phyloP scores from a whole-genome alignment of 306 rosid genomes.

The Castanopsis chinensis region DNA sequence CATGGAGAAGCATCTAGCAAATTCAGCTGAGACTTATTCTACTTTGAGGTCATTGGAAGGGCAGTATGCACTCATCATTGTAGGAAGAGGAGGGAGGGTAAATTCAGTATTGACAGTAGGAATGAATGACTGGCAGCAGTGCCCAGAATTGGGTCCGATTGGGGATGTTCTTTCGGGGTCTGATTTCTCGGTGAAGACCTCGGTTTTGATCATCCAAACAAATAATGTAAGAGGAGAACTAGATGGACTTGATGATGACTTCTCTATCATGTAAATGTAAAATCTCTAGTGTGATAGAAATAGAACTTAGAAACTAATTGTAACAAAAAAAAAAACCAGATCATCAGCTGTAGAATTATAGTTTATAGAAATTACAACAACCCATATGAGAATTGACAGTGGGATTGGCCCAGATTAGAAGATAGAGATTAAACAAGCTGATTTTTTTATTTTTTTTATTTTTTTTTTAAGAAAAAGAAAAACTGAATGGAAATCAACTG shows the following conservation, averaged over 20 bases:
- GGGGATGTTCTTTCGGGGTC: conserved; percentile 97
- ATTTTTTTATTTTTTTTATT: no score
- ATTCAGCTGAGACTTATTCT: conserved; percentile 70
- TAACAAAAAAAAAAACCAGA: conserved; percentile 19
- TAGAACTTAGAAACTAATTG: conserved; percentile 42
- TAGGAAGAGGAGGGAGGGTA: conserved; percentile 76
- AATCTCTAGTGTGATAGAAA: conserved; percentile 30
- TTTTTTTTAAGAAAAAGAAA: no score
- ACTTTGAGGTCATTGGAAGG: conserved; percentile 78
- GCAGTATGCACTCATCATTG: conserved; percentile 66
- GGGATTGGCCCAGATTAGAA: neutral
- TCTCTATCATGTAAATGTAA: conserved; percentile 58
- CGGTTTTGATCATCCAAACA: conserved; percentile 83
- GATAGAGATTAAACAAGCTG: neutral
- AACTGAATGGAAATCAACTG: neutral
- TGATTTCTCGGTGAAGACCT: conserved; percentile 55
- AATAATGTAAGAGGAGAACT: conserved; percentile 66
- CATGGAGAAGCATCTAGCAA: conserved; percentile 71
- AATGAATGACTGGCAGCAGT: conserved; percentile 94
- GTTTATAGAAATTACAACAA: conserved; percentile 40
- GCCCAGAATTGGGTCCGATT: conserved; percentile 88
- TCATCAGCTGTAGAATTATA: conserved; percentile 23
- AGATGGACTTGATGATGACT: conserved; percentile 92
- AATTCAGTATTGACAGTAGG: conserved; percentile 73
- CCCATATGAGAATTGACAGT: conserved; percentile 27